These are phyloP conservation scores for Rhododendron williamsianum DNA, from an alignment of 148 eudicot genomes.

Conservation along the genomic window DNA sequence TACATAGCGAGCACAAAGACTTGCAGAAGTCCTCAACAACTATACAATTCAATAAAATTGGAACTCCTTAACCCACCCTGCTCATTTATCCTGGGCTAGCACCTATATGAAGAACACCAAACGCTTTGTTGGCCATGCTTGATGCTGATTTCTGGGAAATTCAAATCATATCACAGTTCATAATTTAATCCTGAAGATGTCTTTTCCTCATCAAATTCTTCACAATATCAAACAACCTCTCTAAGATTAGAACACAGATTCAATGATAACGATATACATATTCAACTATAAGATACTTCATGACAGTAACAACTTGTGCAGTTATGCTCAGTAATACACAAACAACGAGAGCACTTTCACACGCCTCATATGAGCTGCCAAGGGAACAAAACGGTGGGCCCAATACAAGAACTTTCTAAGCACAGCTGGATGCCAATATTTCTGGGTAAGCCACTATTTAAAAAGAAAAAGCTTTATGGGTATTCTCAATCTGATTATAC, in stretches of 20 bases:
- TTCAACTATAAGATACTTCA: background rate
- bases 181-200: background rate
- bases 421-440: background rate
- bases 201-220: background rate
- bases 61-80: background rate
- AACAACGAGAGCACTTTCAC: background rate
- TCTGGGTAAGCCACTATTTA: background rate
- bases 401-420: background rate
- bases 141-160: background rate
- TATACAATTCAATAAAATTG: background rate
- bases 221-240: background rate
- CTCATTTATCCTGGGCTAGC: background rate
- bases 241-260: background rate
- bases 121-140: background rate
- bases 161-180: background rate
- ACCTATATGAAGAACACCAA: background rate
- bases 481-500: background rate
- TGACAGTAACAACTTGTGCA: too few species aligned
- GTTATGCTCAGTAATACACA: background rate
- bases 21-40: background rate
- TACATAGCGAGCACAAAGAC: background rate
- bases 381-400: background rate
- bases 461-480: background rate
- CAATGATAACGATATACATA: background rate
- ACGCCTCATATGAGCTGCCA: background rate